Conservation (phyloP, 1,284 basidiomycete genomes). For the Trichosporon sp. region DNA sequence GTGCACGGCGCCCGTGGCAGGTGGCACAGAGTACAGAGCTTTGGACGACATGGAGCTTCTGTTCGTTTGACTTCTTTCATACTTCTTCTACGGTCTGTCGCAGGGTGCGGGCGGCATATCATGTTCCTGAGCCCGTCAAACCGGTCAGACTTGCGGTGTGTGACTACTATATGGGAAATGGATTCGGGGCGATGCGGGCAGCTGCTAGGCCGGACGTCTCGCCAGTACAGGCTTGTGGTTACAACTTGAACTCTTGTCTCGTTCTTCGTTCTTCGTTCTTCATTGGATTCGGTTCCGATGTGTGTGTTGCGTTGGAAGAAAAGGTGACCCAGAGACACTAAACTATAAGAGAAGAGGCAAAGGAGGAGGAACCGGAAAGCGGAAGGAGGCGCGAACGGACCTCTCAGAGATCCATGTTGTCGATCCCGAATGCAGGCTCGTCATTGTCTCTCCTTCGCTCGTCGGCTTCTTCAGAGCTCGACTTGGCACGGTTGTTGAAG, state of each 20-base stretch:
- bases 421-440: slow-evolving; percentile 20
- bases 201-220: background rate
- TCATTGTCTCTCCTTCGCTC: slow-evolving; percentile 27
- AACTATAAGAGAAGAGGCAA: background rate
- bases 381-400: background rate
- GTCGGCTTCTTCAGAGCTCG: slow-evolving; percentile 37
- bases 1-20: background rate
- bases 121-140: background rate
- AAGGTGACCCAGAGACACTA: background rate
- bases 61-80: slow-evolving; percentile 2
- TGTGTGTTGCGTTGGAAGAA: background rate
- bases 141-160: background rate
- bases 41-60: background rate
- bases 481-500: slow-evolving; percentile 17
- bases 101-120: background rate
- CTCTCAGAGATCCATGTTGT: slow-evolving; percentile 23
- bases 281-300: background rate
- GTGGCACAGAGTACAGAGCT: too few relatives aligned
- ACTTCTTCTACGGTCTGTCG: background rate
- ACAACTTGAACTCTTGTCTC: background rate
- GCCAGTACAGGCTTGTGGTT: background rate
- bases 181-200: background rate
- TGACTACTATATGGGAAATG: background rate
- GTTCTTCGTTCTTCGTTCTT: background rate
- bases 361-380: background rate